Percentiles rank a stretch among this genome's conserved stretches.
These are phyloP conservation scores for Lipomyces yarrowii DNA, from an alignment of 1,139 yeast genomes.

Conservation along the genomic window DNA sequence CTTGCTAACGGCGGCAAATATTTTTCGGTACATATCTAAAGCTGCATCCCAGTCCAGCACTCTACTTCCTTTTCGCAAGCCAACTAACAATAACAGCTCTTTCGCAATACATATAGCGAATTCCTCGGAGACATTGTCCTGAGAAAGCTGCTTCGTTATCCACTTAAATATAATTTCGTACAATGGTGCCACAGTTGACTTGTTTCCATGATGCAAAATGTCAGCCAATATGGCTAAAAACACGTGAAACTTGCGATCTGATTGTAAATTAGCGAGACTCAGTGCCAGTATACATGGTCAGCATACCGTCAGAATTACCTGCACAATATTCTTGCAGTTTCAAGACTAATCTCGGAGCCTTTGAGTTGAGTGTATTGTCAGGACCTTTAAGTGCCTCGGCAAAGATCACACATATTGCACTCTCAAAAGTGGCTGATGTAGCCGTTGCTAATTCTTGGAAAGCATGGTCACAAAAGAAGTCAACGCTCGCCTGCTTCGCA, in stretches of 20 bases:
- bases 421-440: constrained; percentile 51
- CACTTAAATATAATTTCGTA: constrained; percentile 39
- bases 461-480: constrained; percentile 53
- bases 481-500: constrained; percentile 55
- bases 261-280: neutral
- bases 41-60: constrained; percentile 42
- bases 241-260: constrained; percentile 38
- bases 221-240: constrained; percentile 62
- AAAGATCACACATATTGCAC: constrained; percentile 62
- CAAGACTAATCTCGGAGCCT: constrained; percentile 34
- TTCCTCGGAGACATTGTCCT: constrained; percentile 16
- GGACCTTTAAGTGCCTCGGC: constrained; percentile 79
- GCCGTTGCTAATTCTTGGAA: constrained; percentile 51
- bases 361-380: constrained; percentile 73
- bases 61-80: constrained; percentile 46
- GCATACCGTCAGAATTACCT: constrained; percentile 46
- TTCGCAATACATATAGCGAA: constrained; percentile 30
- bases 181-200: constrained; percentile 53
- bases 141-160: constrained; percentile 24
- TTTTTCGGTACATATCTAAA: neutral
- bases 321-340: constrained; percentile 42
- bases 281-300: constrained; percentile 39
- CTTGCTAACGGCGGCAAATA: constrained; percentile 4
- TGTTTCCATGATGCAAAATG: constrained; percentile 63
- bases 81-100: constrained; percentile 39